Evolutionary conservation across 2,329 filamentous ascomycete genomes (phyloP), one percentile per base, ranked within the genome.

Genomic region (Purpureocillium lavendulum): DNA sequence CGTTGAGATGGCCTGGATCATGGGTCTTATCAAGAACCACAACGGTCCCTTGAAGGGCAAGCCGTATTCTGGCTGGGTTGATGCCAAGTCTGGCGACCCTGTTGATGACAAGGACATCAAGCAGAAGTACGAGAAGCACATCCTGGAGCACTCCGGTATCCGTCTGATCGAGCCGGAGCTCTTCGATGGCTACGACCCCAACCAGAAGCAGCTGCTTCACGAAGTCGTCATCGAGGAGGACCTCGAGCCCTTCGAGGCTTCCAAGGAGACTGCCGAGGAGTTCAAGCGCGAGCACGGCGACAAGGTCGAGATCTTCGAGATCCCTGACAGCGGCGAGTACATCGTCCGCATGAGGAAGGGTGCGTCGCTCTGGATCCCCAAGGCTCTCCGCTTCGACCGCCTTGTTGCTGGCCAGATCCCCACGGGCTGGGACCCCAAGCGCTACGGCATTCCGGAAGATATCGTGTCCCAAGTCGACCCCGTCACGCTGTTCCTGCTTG

Each of bases 1-100:
- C 56, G 84, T 98, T 44, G 92, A 98, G 66, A 98, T 98, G 92
- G 89, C 92, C 26, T 98, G 92, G 92, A 87, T 98, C 64, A 98
- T 97, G 90, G 92, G 92, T 57, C 80, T 97, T 44, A 97, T 98
- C 71, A 96, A 90, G 75, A 94, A 98, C 64, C 87, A 95, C 71
- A 97, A 97, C 53, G 92, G 92, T 14, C 82, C 83, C 26, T 79
- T 98, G 61, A 98, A 98, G 71, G 92, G 92, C 60, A 84, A 94
- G 69, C 84, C 84, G 48, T 97, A 98, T 69, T 87, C 90, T 50
- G 92, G 92, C 52, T 98, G 87, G 88, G 87, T 98, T 43, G 92
- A 98, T 57, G 75, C 80, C 59, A 97, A 97, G 77, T 82, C 87
- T 39, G 87, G 87, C 33, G 90, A 97, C 43, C 92, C 92, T 7